Evolutionary conservation across 192 early-diverging fungal species (phyloP).

Genomic region (Coemansia sp.): DNA sequence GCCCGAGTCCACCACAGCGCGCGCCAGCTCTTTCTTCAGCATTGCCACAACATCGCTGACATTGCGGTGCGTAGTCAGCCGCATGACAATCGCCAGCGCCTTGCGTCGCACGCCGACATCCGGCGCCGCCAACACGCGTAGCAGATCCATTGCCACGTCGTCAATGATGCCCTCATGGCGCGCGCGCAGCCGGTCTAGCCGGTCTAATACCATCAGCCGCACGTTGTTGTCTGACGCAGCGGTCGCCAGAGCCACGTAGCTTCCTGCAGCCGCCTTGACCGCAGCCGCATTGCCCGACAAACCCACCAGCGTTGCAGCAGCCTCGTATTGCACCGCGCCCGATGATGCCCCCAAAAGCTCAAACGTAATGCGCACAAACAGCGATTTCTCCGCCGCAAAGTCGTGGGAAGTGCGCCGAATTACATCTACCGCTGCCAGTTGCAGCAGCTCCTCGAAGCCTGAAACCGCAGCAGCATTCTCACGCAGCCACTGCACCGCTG

Average conservation of each 20-base stretch:
- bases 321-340: constrained; percentile 95
- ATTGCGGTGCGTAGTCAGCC: constrained; percentile 87
- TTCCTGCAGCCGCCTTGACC: constrained; percentile 87
- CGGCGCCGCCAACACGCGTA: constrained; percentile 85
- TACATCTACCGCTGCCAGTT: constrained; percentile 91
- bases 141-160: constrained; percentile 94
- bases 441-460: constrained; percentile 87
- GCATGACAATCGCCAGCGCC: constrained; percentile 83
- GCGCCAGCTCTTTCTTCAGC: constrained; percentile 94
- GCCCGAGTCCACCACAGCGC: constrained; percentile 87
- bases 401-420: constrained; percentile 88
- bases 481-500: constrained; percentile 85
- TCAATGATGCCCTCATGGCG: constrained; percentile 89
- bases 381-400: constrained; percentile 82
- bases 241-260: constrained; percentile 87
- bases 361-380: constrained; percentile 90
- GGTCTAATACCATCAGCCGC: constrained; percentile 93
- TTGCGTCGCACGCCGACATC: constrained; percentile 94
- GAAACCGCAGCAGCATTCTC: constrained; percentile 70
- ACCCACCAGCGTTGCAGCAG: constrained; percentile 86
- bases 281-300: constrained; percentile 86
- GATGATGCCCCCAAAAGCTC: constrained; percentile 78
- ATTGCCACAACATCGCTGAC: constrained; percentile 89
- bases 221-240: constrained; percentile 98
- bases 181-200: constrained; percentile 78